Base-by-base conservation (phyloP, 2,329 filamentous ascomycete genomes). In the Cladosporium phlei region DNA sequence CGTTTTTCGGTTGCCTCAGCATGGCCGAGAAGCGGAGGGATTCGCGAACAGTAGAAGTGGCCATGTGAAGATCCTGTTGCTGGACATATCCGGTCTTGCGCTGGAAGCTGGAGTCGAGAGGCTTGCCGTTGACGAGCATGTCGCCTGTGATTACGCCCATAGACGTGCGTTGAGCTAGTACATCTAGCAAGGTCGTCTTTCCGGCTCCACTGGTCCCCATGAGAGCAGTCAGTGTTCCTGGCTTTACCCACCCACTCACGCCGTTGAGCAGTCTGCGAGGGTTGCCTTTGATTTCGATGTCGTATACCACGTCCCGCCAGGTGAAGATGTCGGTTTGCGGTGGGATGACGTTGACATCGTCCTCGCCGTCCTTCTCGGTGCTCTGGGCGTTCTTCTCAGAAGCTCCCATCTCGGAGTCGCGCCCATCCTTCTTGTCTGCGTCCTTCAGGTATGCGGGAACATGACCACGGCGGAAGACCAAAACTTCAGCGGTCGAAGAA, bases 111-210 rank as follows among this genome's bases (percentile, higher is more conserved):
- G 72, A 72, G 14, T 76, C 77, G n/a, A 76, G 58, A 4, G 58
- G 49, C 30, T 54, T 55, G 7, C 80, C 80, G 55, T 84, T 80
- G 8, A 85, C 75, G 14, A 85, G 69, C 47, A 81, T 77, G 52
- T 83, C 77, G 33, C 82, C 82, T 22, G 66, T 68, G 39, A 85
- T 78, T 4, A 82, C 77, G 54, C 82, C 81, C 52, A 83, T 80
- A 52, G 77, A 83, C 62, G 81, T 82, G 46, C 82, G 69, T 5
- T 75, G 69, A 2, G 82, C 80, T 10, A 94, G 70, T 1, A 91
- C 86, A 58, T 95, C 86, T 3, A 95, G 71, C 1, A 94, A 71
- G 0, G 88, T 94, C 0, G 88, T 93, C 69, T 95, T 95, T 38
- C 88, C 88, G 4, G 88, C 88, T n/a, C 78, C 78, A 3, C 74